Conservation (phyloP, 192 early-diverging fungal species). For the Rhizoclosmatium globosum region DNA sequence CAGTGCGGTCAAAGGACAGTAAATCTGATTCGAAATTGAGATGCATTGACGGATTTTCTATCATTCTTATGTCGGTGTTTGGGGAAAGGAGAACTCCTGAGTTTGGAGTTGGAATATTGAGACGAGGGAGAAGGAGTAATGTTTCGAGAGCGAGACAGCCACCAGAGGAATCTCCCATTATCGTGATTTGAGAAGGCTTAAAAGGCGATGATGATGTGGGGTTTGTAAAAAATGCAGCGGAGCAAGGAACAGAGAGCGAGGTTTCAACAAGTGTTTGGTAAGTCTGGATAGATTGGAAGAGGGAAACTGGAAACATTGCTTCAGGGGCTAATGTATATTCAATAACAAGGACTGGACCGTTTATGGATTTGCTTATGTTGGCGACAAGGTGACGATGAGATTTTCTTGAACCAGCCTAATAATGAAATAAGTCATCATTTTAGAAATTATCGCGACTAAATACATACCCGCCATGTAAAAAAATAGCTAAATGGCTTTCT, state of each 20-base stretch:
- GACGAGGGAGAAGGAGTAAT: constrained; percentile 58
- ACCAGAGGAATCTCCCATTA: constrained; percentile 43
- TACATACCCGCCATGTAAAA: constrained; percentile 42
- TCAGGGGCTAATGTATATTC: constrained; percentile 50
- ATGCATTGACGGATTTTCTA: constrained; percentile 13
- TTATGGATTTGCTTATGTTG: constrained; percentile 5
- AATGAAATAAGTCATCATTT: constrained; percentile 39
- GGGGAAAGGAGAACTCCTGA: constrained; percentile 66
- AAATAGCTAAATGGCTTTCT: constrained; percentile 33
- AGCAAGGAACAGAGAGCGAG: constrained; percentile 2
- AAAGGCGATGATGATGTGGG: neutral
- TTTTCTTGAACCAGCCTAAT: constrained; percentile 45
- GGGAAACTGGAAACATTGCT: constrained; percentile 37
- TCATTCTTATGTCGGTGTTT: neutral
- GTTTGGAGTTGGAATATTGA: constrained; percentile 56
- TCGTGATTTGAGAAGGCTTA: neutral
- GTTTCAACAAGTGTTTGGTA: constrained; percentile 39
- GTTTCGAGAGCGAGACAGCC: constrained; percentile 38
- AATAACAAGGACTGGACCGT: constrained; percentile 44
- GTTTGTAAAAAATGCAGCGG: neutral
- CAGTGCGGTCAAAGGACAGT: constrained; percentile 39
- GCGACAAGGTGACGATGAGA: constrained; percentile 47
- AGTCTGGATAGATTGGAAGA: constrained; percentile 40
- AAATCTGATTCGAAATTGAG: constrained; percentile 44
- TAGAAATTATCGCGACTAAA: too few species aligned